These are phyloP conservation scores for Diutina siamensis DNA, from an alignment of 1,139 yeast species.

Conservation along the genomic window DNA sequence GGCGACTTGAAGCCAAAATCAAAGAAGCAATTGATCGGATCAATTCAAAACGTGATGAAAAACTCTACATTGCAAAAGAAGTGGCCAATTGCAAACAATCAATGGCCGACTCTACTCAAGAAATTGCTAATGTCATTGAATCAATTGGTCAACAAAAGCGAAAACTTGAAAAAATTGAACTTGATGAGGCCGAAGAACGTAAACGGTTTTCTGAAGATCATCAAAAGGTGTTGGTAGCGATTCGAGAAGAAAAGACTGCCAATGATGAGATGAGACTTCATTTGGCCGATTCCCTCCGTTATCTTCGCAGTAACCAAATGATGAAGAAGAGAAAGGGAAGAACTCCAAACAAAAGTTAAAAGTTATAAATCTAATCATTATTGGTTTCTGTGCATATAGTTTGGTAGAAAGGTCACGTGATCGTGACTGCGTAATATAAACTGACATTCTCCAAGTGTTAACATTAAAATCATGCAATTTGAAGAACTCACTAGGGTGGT, in stretches of 20 bases:
- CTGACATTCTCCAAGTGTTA: background rate
- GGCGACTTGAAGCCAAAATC: slow-evolving; percentile 29
- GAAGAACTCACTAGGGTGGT: slow-evolving; percentile 19
- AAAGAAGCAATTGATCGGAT: slow-evolving; percentile 24
- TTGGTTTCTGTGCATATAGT: too few species aligned
- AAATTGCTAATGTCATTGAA: slow-evolving; percentile 22
- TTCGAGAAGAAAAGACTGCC: slow-evolving; percentile 12
- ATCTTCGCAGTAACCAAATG: slow-evolving; percentile 30
- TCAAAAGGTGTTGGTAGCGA: slow-evolving; percentile 13
- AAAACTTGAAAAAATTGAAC: slow-evolving; percentile 17
- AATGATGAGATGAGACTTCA: slow-evolving; percentile 19
- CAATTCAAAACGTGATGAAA: slow-evolving; percentile 37
- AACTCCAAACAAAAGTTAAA: slow-evolving; percentile 1
- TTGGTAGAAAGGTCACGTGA: too few species aligned
- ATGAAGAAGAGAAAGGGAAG: slow-evolving; percentile 31
- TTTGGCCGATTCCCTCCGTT: slow-evolving; percentile 25
- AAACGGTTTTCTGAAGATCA: slow-evolving; percentile 15
- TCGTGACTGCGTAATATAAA: background rate
- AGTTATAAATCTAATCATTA: too few species aligned
- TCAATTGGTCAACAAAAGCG: slow-evolving; percentile 19
- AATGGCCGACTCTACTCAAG: slow-evolving; percentile 37
- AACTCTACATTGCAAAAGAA: slow-evolving; percentile 55
- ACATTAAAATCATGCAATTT: background rate
- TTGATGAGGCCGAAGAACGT: slow-evolving; percentile 15
- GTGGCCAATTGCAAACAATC: slow-evolving; percentile 48